Base-by-base conservation (phyloP, 1,284 basidiomycete genomes). In the Sporisorium scitamineum region DNA sequence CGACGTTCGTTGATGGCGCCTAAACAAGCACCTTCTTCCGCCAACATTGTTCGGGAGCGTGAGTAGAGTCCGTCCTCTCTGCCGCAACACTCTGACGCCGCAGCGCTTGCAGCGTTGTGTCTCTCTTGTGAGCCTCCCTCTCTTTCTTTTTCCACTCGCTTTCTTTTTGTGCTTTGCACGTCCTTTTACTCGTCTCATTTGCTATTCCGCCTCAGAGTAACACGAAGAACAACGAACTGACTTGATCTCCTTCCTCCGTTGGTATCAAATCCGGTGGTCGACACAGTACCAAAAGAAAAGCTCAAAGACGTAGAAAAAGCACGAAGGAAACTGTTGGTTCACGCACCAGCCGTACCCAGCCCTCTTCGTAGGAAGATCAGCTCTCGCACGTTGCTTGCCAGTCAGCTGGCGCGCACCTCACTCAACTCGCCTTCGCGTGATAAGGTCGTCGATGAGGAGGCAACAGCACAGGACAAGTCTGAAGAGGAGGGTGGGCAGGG, bases 81-180 rank as follows among this genome's bases (percentile, higher is more conserved):
- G 20, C 42, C 34, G n/a, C n/a, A n/a, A n/a, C n/a, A n/a, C 27
- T 32, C 85, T 27, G 34, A 13, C 34, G 16, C 16, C 37, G 37
- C 37, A 18, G 18, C n/a, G 37, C 18, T n/a, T n/a, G n/a, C 14
- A n/a, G 37, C 37, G 37, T 39, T 39, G 37, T 39, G 5, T n/a
- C 37, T 39, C 39, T 42, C 39, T 68, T 79, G 44, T 87, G 85
- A 80, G 80, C 79, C 57, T 87, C 82, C 22, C 20, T 78, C 78
- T 63, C 79, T 54, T 81, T 18, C 76, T 34, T 74, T 56, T 14
- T 13, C 14, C 34, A 3, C 34, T 37, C 34, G 34, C 9, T 37
- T 39, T 39, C 18, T 4, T 18, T 39, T 3, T 18, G 37, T 18
- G 37, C 37, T 39, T n/a, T n/a, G 37, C 78, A 45, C 85, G 83